Percentiles rank a stretch among this genome's conserved stretches.
Evolutionary conservation across 345 rosid genomes (phyloP).

Genomic region (Adansonia digitata): DNA sequence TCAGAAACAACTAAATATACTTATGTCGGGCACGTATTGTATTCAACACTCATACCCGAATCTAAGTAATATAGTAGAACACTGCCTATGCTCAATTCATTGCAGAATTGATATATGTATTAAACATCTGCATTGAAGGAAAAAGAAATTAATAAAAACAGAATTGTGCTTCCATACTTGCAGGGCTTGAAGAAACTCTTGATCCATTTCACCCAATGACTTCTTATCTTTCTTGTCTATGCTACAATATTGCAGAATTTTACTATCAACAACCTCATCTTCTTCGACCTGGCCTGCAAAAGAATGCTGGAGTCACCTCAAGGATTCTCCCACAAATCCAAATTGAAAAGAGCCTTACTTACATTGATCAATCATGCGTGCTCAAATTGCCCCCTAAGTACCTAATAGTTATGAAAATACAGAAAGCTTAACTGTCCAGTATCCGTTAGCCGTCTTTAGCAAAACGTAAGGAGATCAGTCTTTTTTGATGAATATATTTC

Average conservation of each 20-base stretch:
- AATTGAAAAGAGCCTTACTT: neutral
- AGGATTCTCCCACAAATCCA: neutral
- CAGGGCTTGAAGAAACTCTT: slow-evolving; percentile 97
- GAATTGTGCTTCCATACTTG: slow-evolving; percentile 44
- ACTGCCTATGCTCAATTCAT: neutral
- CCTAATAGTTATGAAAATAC: neutral
- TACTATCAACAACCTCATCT: slow-evolving; percentile 64
- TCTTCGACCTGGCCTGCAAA: slow-evolving; percentile 58
- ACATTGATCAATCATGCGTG: neutral
- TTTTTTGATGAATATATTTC: neutral
- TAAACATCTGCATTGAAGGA: neutral
- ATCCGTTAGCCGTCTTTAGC: no score
- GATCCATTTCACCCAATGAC: slow-evolving; percentile 93
- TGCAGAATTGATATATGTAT: neutral
- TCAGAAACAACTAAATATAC: no score
- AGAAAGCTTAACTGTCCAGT: neutral
- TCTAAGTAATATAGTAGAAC: neutral
- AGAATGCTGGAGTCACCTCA: neutral
- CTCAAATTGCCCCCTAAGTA: neutral
- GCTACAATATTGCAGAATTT: slow-evolving; percentile 83
- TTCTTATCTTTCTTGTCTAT: slow-evolving; percentile 73
- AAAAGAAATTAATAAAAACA: neutral
- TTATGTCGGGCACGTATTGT: no score
- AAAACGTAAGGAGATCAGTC: neutral
- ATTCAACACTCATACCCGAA: no score